A percentile compares a stretch with the other conserved stretches of the same genome.
Conservation (phyloP, 495 filamentous ascomycete genomes). For the Hyaloscypha finlandica region DNA sequence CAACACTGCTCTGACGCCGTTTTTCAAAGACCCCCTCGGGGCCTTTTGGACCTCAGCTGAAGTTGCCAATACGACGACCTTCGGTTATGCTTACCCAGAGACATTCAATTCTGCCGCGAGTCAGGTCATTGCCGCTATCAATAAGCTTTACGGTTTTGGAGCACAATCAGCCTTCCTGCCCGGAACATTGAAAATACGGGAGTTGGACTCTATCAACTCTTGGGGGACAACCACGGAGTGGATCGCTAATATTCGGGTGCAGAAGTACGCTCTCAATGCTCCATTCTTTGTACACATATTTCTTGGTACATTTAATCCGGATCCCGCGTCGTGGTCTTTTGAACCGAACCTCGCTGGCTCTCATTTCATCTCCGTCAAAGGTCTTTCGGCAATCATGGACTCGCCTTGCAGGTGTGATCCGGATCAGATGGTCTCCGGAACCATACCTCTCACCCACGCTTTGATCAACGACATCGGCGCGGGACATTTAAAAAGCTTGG, state of each 20-base stretch:
- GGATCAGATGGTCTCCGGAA: conserved; percentile 46
- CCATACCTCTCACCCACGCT: conserved; percentile 57
- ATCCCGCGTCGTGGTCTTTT: conserved; percentile 44
- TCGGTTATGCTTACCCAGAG: conserved; percentile 66
- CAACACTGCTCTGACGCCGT: conserved; percentile 47
- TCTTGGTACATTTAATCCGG: conserved; percentile 47
- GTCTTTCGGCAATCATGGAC: conserved; percentile 33
- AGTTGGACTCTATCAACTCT: conserved; percentile 22
- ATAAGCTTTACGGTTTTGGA: conserved; percentile 52
- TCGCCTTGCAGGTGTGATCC: conserved; percentile 13
- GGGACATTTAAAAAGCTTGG: conserved; percentile 45
- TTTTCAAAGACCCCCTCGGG: conserved; percentile 35
- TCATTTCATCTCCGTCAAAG: conserved; percentile 49
- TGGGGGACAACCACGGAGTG: conserved; percentile 49
- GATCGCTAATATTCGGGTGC: conserved; percentile 58
- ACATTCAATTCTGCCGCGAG: conserved; percentile 36
- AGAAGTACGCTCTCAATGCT: conserved; percentile 52
- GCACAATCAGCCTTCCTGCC: too few species aligned
- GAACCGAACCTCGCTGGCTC: conserved; percentile 54
- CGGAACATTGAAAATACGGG: conserved; percentile 24
- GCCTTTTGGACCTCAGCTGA: conserved; percentile 55
- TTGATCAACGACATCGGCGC: conserved; percentile 44
- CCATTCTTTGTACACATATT: conserved; percentile 64
- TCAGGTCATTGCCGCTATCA: conserved; percentile 48
- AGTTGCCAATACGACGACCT: conserved; percentile 33